Percentiles rank a stretch among this genome's conserved stretches.
Evolutionary conservation across 148 eudicot species (phyloP).

Genomic region (Salicornia ramosissima): DNA sequence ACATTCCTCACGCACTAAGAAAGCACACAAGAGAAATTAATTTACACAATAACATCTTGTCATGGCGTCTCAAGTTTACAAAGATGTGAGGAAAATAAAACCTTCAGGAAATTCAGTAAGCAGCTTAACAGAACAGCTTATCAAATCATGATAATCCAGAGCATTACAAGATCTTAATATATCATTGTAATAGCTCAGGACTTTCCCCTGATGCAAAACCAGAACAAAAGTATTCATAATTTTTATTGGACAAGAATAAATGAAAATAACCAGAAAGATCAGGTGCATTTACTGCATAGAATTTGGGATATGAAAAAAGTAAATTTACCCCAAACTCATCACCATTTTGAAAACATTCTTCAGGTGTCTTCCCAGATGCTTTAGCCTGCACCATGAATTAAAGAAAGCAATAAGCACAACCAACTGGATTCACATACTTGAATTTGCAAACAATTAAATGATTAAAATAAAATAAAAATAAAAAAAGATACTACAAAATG

Average conservation of each 20-base stretch:
- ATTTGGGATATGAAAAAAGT: constrained; percentile 15
- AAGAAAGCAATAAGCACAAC: background rate
- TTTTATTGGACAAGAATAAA: background rate
- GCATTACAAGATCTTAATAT: constrained; percentile 80
- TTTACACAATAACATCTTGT: constrained; percentile 1
- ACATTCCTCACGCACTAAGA: constrained; percentile 61
- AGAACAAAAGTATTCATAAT: constrained; percentile 5
- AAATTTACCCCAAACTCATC: constrained; percentile 61
- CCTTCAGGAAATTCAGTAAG: constrained; percentile 81
- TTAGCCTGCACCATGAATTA: constrained; percentile 50
- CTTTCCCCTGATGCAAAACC: constrained; percentile 47
- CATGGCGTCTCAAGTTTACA: background rate
- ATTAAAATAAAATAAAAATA: no score
- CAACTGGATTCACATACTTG: background rate
- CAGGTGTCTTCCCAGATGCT: constrained; percentile 75
- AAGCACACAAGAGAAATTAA: constrained; percentile 8
- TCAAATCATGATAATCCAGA: constrained; percentile 87
- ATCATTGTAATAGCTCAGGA: constrained; percentile 60
- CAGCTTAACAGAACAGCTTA: constrained; percentile 77
- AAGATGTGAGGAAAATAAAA: constrained; percentile 35
- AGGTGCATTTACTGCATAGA: background rate
- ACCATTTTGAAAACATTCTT: constrained; percentile 48
- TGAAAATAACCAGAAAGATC: constrained; percentile 4
- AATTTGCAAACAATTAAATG: no score
- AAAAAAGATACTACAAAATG: no score